Evolutionary conservation across 2,329 filamentous ascomycete species (phyloP), one percentile per base, ranked within the genome.

Genomic region (Neodidymelliopsis sp.): DNA sequence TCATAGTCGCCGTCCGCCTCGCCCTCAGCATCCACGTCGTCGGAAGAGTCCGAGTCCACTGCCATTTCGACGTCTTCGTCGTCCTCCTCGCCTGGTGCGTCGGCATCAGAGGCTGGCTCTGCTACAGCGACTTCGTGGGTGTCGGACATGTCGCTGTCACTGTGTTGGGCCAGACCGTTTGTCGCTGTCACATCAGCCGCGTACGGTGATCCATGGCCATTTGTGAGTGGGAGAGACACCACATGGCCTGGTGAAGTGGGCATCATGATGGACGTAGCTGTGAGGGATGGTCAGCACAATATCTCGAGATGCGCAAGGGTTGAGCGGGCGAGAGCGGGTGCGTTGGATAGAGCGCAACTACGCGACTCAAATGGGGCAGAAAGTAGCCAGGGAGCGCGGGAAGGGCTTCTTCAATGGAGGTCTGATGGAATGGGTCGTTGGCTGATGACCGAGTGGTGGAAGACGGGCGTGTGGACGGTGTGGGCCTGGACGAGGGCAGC

Each of bases 61-160:
- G 71, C 75, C 58, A 77, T 75, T 42, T 74, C 72, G 29, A 76
- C 74, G 27, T 74, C 74, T 60, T 77, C 75, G 15, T 61, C 60
- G 31, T 74, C 67, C 38, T 73, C 71, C 25, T 73, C 72, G 52
- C 70, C 68, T 43, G 70, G 67, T 49, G 70, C 69, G 48, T 77
- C 74, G 57, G 71, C 66, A 43, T 72, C 70, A 45, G 67, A 72
- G 42, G 71, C 69, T 57, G 63, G 61, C 55, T 68, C 64, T 53
- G 62, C 63, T 65, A 58, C 80, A 69, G 75, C 76, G 65, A 77
- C 73, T 64, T 88, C 83, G 67, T 83, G 82, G 62, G 83, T 79
- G 66, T 95, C 88, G 64, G 89, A 91, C 53, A 88, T 80, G 62
- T 91, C 89, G 79, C 85, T 90, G 63, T 91, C 89, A 74, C 82